These are phyloP conservation scores for Entomortierella beljakovae DNA, from an alignment of 192 early-diverging fungal genomes.

Conservation along the genomic window DNA sequence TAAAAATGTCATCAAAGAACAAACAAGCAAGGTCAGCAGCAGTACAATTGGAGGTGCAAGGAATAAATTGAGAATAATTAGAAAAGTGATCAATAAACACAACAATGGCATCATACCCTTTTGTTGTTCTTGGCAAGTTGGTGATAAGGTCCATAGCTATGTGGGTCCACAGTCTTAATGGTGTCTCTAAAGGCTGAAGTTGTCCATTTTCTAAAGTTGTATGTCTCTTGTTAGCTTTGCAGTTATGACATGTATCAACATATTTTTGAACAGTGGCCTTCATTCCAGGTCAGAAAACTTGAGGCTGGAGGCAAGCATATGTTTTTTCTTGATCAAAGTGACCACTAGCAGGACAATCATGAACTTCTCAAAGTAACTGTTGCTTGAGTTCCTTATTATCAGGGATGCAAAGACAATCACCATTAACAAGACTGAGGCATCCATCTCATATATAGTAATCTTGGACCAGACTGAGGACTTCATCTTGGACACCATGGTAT, in stretches of 20 bases:
- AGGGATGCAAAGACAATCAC: no score
- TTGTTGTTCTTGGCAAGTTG: conserved; percentile 16
- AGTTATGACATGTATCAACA: conserved; percentile 15
- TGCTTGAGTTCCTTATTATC: no score
- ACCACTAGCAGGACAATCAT: not conserved
- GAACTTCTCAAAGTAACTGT: not conserved
- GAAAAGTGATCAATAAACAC: conserved; percentile 56
- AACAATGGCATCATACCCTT: conserved; percentile 38
- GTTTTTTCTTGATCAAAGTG: conserved; percentile 1
- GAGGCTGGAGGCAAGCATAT: not conserved
- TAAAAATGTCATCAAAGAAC: no score
- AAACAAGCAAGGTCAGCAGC: no score
- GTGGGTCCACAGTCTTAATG: conserved; percentile 27
- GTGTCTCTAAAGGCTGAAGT: conserved; percentile 5
- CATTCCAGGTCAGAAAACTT: conserved; percentile 14
- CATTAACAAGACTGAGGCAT: no score
- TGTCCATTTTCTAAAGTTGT: conserved; percentile 4
- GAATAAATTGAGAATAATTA: conserved; percentile 47
- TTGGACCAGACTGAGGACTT: no score
- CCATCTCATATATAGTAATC: no score
- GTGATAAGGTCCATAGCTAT: conserved; percentile 60
- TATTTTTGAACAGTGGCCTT: conserved; percentile 21
- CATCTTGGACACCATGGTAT: no score
- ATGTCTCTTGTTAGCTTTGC: not conserved
- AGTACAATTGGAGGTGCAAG: conserved; percentile 2